These are phyloP conservation scores for Steccherinum ochraceum DNA, from an alignment of 768 basidiomycete genomes.

Conservation along the genomic window DNA sequence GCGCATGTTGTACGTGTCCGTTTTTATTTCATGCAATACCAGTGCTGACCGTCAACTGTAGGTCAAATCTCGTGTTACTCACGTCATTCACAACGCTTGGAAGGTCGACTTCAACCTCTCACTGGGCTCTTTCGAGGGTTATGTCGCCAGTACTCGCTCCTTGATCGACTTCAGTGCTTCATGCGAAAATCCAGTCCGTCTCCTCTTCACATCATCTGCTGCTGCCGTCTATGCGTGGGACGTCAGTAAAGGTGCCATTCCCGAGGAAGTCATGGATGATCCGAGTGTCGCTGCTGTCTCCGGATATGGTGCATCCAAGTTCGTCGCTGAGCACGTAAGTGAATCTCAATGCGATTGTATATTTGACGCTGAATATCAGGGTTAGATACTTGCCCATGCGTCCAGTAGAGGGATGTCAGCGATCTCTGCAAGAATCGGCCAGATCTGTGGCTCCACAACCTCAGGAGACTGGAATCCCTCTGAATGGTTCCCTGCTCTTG, in stretches of 20 bases:
- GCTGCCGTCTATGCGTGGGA: constrained; percentile 5
- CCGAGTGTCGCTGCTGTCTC: constrained; percentile 21
- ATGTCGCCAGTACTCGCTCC: constrained; percentile 23
- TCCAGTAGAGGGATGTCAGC: constrained; percentile 8
- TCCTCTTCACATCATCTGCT: constrained; percentile 17
- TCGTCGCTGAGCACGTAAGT: constrained; percentile 30
- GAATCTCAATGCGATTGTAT: no score
- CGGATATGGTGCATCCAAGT: constrained; percentile 35
- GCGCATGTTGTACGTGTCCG: no score
- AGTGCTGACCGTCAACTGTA: no score
- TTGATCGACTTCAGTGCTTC: constrained; percentile 17
- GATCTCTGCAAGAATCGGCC: constrained; percentile 22
- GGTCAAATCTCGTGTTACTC: constrained; percentile 3
- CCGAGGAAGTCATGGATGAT: constrained; percentile 12
- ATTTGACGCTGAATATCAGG: no score
- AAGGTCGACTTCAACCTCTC: constrained; percentile 29
- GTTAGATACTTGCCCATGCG: no score
- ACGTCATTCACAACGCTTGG: constrained; percentile 20
- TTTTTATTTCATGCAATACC: no score
- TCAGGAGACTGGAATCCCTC: constrained; percentile 23
- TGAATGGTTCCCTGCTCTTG: constrained; percentile 25
- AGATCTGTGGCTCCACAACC: constrained; percentile 17
- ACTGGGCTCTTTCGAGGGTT: constrained; percentile 24
- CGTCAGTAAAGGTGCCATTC: constrained; percentile 2
- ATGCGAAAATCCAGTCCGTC: neutral